Evolutionary conservation across 208 protist genomes (phyloP), one percentile per base, ranked within the genome.

Genomic region (Crithidia acanthocephali): DNA sequence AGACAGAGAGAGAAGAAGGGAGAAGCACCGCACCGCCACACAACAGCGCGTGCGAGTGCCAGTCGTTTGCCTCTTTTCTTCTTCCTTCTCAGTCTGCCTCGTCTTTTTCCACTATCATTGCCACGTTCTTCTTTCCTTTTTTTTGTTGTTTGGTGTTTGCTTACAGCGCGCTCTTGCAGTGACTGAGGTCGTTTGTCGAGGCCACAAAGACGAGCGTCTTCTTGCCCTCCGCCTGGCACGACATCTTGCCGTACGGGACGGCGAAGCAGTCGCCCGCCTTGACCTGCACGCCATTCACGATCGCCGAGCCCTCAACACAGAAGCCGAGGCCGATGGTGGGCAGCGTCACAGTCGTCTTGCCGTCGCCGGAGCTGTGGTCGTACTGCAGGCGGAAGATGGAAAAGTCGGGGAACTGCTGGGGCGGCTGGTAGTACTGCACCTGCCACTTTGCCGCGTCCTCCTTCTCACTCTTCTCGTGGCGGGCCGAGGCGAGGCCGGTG

Each of bases 271-370:
- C 92, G 20, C 87, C 86, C 40, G 79, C 75, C 35, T 64, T 65
- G 20, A 96, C 86, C 16, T 57, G 50, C 27, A 75, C 68, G n/a
- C 77, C 86, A 66, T 96, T 96, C 30, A 96, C 77, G 61, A 80
- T 81, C 20, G 83, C 83, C 23, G 71, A 58, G 23, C 92, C 92
- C 57, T 80, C 79, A 16, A 96, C 62, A 61, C 89, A 94, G 79
- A 96, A 95, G 42, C 92, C 92, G 35, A 96, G 72, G 25, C 92
- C 92, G 62, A 96, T 90, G 28, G 87, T 96, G 23, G 92, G 92
- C 32, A 96, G 74, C 23, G 67, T 76, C 10, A 90, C 73, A 20
- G 51, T 79, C 15, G 80, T 68, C 28, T 30, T 72, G 22, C 82
- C 82, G 18, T 72, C 48, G 23, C 66, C 80, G 1, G 63, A 65